Evolutionary conservation across 441 rosid species (phyloP).

Genomic region (Pelargonium myrrhifolium): DNA sequence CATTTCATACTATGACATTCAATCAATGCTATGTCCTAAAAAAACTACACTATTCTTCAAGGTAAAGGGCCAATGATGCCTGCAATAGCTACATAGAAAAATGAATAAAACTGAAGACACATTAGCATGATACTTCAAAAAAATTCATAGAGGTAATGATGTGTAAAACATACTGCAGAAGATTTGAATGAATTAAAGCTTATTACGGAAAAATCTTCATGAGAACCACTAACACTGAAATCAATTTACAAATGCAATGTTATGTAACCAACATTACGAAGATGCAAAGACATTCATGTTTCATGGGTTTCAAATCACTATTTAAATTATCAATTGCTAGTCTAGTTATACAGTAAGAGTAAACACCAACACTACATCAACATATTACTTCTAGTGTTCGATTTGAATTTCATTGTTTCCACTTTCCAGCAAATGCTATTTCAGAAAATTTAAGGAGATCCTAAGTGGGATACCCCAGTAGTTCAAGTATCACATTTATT

Average conservation of each 20-base stretch:
- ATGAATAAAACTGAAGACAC: too few relatives aligned
- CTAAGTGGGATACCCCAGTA: too few relatives aligned
- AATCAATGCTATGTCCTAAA: conserved; percentile 10
- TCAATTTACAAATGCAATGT: conserved; percentile 6
- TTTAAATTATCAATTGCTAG: not conserved
- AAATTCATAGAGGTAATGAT: not conserved
- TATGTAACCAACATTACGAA: not conserved
- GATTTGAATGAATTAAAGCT: conserved; percentile 5
- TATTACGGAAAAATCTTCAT: not conserved
- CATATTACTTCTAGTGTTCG: not conserved
- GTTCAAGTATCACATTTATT: too few relatives aligned
- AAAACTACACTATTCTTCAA: not conserved
- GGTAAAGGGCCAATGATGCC: conserved; percentile 7
- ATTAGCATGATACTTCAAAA: not conserved
- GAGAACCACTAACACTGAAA: not conserved
- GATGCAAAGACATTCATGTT: not conserved
- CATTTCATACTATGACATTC: conserved; percentile 13
- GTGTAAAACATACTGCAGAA: not conserved
- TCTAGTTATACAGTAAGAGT: too few relatives aligned
- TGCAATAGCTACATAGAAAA: conserved; percentile 12
- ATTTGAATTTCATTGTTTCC: not conserved
- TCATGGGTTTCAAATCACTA: not conserved
- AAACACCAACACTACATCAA: not conserved
- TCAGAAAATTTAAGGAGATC: too few relatives aligned
- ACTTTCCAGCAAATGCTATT: not conserved